Base-by-base conservation (phyloP, 768 basidiomycete species). In the Rickenella mellea region DNA sequence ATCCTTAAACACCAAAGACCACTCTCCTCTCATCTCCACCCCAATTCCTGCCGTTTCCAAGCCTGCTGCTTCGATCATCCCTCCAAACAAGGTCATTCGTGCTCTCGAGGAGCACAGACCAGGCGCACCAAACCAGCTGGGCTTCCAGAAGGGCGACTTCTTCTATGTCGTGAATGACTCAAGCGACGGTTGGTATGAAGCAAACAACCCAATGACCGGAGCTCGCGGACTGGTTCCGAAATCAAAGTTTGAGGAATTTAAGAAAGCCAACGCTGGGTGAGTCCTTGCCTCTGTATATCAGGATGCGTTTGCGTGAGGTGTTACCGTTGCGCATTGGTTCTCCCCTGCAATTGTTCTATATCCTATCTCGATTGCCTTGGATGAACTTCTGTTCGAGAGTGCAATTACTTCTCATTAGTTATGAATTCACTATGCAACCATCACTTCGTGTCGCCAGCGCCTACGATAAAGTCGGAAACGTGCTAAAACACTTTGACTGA, bases 31-130 rank as follows among this genome's bases (percentile, higher is more conserved):
- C 52, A 83, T 87, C 29, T 83, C 82, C 27, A 82, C 78, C 0
- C 83, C 83, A 4, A 56, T 77, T 0, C 80, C 82, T 11, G 50
- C 78, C 17, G 66, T 87, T 32, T 81, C 80, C 39, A 86, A 80
- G 54, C 83, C 85, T 5, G 62, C 76, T 17, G 68, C 76, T 32
- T 73, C 83, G 20, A 77, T 86, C 47, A 61, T 81, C 1, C 91
- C 90, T 1, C 92, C 96, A 2, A 87, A 93, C 64, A 94, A 92
- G 60, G 93, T 97, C 59, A 94, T 99, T 51, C 84, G 87, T 44
- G 93, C 94, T 3, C 66, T 84, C 48, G 62, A 71, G 8, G 53
- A 69, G 2, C 79, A 89, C 65, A 65, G 71, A 36, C 76, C 88
- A 2, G 69, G 73, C 44, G 73, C 78, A 0, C 89, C 92, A 2